A percentile compares a stretch with the other conserved stretches of the same genome.
Conservation (phyloP, 73 alveolate genomes). For the Tetrahymena elliotti region DNA sequence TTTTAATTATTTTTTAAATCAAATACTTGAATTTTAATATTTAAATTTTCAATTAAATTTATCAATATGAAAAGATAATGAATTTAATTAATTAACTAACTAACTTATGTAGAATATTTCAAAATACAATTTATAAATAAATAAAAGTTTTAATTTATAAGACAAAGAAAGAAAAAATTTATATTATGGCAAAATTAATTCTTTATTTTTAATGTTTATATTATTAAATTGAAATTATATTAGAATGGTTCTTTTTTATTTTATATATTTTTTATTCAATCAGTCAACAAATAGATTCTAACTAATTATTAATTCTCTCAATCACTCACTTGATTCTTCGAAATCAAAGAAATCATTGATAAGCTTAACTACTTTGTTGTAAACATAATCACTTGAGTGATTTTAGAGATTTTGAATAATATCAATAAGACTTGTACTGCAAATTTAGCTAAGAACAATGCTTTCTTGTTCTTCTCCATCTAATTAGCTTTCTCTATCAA, state of each 20-base stretch:
- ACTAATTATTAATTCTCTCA: no score
- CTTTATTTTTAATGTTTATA: no score
- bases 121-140: no score
- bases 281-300: not conserved
- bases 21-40: no score
- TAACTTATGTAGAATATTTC: no score
- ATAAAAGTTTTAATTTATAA: not conserved
- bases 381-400: not conserved
- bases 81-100: no score
- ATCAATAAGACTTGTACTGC: not conserved
- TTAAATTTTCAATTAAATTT: no score
- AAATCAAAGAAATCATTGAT: not conserved
- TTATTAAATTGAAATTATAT: not conserved
- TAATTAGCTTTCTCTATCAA: not conserved
- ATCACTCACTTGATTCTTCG: not conserved
- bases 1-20: no score
- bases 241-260: not conserved
- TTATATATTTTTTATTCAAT: not conserved
- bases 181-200: no score
- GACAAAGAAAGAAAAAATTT: not conserved
- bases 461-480: not conserved
- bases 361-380: not conserved
- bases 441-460: not conserved
- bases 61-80: no score
- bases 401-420: not conserved